phyloP scores from a whole-genome alignment of 2,329 filamentous ascomycete genomes.

The Hypoxylon sp. region DNA sequence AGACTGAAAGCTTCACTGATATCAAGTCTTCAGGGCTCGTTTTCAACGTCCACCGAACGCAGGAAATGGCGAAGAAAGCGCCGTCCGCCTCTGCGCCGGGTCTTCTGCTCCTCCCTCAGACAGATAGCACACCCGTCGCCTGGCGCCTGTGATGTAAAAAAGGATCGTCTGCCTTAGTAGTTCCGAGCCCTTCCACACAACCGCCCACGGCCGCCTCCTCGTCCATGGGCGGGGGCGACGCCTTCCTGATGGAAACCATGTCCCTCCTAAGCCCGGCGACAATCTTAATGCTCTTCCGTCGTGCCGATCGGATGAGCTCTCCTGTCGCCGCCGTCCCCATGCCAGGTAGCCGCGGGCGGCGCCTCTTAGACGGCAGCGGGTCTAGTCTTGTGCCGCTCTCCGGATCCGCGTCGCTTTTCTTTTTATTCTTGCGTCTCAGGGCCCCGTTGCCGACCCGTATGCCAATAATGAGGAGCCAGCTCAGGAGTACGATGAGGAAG shows the following conservation, averaged over 20 bases:
- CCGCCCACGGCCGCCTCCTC: constrained; percentile 15
- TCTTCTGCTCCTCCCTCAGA: constrained; percentile 18
- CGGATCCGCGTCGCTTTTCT: background rate
- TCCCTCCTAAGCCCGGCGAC: constrained; percentile 21
- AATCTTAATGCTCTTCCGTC: constrained; percentile 15
- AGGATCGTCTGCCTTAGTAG: constrained; percentile 19
- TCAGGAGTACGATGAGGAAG: constrained; percentile 22
- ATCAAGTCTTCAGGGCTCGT: constrained; percentile 12
- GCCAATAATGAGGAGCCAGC: constrained; percentile 17
- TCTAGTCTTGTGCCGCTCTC: constrained; percentile 6
- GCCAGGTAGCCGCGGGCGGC: constrained; percentile 8
- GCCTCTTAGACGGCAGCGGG: background rate
- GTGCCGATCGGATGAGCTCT: constrained; percentile 16
- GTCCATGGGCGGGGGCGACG: background rate
- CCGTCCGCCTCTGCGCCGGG: constrained; percentile 13
- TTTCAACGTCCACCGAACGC: constrained; percentile 25
- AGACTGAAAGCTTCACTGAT: constrained; percentile 2
- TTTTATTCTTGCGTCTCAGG: background rate
- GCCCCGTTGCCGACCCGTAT: background rate
- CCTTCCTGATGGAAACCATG: constrained; percentile 9
- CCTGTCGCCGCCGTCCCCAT: constrained; percentile 16
- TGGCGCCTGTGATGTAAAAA: constrained; percentile 38
- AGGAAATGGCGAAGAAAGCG: constrained; percentile 20
- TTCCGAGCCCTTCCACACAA: background rate
- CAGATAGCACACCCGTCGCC: constrained; percentile 28